Conservation (phyloP, 75 land plant genomes). For the Chamaecyparis obtusa region DNA sequence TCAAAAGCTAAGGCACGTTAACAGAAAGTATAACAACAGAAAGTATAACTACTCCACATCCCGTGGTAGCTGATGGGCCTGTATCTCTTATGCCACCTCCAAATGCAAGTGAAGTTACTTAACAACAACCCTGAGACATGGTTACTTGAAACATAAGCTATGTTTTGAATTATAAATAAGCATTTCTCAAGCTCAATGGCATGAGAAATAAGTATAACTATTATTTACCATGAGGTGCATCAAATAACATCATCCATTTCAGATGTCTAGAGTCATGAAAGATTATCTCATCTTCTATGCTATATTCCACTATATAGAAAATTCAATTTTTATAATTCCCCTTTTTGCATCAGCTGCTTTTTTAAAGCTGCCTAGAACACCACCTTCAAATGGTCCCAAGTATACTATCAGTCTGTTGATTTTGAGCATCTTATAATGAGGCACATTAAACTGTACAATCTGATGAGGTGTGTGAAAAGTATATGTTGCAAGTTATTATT, state of each 20-base stretch:
- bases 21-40: too few relatives aligned
- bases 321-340: not conserved
- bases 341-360: too few relatives aligned
- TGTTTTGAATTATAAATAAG: not conserved
- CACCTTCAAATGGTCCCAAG: too few relatives aligned
- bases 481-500: too few relatives aligned
- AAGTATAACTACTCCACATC: constrained; percentile 74
- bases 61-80: constrained; percentile 62
- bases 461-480: too few relatives aligned
- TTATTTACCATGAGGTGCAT: not conserved
- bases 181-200: not conserved
- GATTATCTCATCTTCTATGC: not conserved
- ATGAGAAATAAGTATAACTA: not conserved
- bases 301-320: not conserved
- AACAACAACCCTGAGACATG: not conserved
- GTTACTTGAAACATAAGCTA: not conserved
- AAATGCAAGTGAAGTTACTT: constrained; percentile 48
- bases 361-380: too few relatives aligned
- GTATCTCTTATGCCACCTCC: constrained; percentile 64
- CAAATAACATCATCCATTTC: not conserved
- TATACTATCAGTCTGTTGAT: too few relatives aligned
- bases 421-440: too few relatives aligned
- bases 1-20: too few relatives aligned
- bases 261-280: not conserved
- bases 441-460: too few relatives aligned